Evolutionary conservation across 1,139 yeast genomes (phyloP), one percentile per base, ranked within the genome.

Genomic region (Yamadazyma atlantica): DNA sequence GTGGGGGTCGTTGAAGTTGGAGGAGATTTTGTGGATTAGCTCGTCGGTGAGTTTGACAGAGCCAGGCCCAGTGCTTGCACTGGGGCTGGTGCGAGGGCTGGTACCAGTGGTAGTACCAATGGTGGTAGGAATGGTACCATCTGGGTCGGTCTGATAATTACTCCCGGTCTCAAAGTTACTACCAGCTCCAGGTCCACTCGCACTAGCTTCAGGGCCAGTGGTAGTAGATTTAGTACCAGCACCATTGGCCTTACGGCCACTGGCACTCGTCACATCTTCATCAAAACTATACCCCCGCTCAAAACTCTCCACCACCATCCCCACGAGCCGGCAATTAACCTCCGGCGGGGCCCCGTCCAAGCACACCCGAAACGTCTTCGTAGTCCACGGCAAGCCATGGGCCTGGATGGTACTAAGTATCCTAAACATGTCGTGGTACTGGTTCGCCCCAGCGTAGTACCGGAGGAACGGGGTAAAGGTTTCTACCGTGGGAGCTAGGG

Each of bases 381-480:
- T 61, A 4, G 66, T 55, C n/a, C 58, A 39, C 1, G 67, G 67
- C 6, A 63, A 36, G 1, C 47, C 45, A 21, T 45, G 50, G 9
- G 40, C 33, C 12, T 45, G 33, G 11, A 57, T 46, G n/a, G 48
- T 45, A 2, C 41, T 38, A 22, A 50, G 37, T 13, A 41, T 34
- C 6, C 35, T 13, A 1, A 27, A 2, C 6, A 41, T 17, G 6
- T 28, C 28, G 8, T 24, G 24, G n/a, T 32, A 37, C 6, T 37
- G 39, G 9, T 29, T 32, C 1, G 35, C 29, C 4, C 32, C 22
- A 14, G 51, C 47, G 32, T 55, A 53, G 12, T 48, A 37, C 17
- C 45, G 33, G 4, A 60, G 31, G 18, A 62, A 49, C 4, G 53
- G 51, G n/a, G 53, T 41, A 38, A 63, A 64, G 1, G 70, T 60